These are phyloP conservation scores for Phallus indusiatus DNA, from an alignment of 768 basidiomycete genomes.

Conservation along the genomic window DNA sequence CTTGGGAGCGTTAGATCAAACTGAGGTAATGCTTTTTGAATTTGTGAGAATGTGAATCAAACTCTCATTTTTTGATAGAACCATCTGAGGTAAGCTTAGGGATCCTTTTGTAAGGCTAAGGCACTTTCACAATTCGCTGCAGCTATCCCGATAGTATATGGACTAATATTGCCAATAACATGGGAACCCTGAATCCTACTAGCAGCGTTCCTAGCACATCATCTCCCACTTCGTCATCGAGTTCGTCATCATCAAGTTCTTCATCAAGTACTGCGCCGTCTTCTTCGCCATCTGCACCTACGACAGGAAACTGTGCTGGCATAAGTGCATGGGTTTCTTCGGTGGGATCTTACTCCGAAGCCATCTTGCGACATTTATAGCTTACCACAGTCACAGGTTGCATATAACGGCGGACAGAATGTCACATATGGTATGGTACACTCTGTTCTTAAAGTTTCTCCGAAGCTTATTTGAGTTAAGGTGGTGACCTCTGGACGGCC, in stretches of 20 bases:
- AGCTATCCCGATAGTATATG: conserved; percentile 63
- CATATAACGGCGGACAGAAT: conserved; percentile 37
- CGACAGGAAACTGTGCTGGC: conserved; percentile 22
- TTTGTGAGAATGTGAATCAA: not conserved
- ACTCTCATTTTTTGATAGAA: conserved; percentile 28
- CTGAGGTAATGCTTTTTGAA: conserved; percentile 22
- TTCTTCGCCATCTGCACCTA: not conserved
- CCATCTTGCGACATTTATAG: not conserved
- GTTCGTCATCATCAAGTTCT: conserved; percentile 13
- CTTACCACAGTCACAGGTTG: conserved; percentile 21
- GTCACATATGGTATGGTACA: conserved; percentile 35
- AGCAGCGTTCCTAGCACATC: not conserved
- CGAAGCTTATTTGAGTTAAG: conserved; percentile 18
- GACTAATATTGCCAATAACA: conserved; percentile 60
- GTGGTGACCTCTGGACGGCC: conserved; percentile 47
- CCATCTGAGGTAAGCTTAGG: conserved; percentile 40
- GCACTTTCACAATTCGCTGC: not conserved
- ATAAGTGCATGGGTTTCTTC: conserved; percentile 40
- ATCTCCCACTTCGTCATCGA: conserved; percentile 15
- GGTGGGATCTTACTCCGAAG: conserved; percentile 19
- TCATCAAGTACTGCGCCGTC: conserved; percentile 14
- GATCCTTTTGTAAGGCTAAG: not conserved
- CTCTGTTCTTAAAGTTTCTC: not conserved
- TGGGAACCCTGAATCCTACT: conserved; percentile 25
- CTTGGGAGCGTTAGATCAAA: conserved; percentile 49